A percentile compares a stretch with the other conserved stretches of the same genome.
Conservation (phyloP, 345 rosid genomes). For the Microthlaspi erraticum region DNA sequence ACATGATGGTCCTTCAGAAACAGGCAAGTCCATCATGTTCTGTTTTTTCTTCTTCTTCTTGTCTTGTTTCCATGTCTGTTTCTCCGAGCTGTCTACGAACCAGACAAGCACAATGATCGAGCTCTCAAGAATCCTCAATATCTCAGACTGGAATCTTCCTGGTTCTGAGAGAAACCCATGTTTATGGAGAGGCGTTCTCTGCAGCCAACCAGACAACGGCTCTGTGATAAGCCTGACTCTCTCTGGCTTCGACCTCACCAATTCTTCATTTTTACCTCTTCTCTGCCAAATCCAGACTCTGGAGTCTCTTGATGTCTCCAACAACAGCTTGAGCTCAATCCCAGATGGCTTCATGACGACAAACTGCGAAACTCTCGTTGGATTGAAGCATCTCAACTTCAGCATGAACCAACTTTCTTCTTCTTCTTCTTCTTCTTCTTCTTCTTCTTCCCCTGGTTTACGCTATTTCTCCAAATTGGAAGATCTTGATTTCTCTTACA, state of each 20-base stretch:
- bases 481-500: slow-evolving; percentile 64
- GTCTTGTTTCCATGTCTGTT: slow-evolving; percentile 37
- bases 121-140: slow-evolving; percentile 43
- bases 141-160: slow-evolving; percentile 49
- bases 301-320: slow-evolving; percentile 58
- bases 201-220: slow-evolving; percentile 49
- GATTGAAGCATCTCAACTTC: slow-evolving; percentile 58
- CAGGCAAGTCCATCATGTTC: slow-evolving; percentile 29
- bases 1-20: slow-evolving; percentile 33
- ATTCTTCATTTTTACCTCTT: slow-evolving; percentile 50
- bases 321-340: slow-evolving; percentile 55
- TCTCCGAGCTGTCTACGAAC: slow-evolving; percentile 44
- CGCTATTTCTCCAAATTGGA: slow-evolving; percentile 56
- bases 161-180: slow-evolving; percentile 54
- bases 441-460: slow-evolving; percentile 56
- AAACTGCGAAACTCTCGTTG: slow-evolving; percentile 52
- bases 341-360: slow-evolving; percentile 51
- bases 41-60: slow-evolving; percentile 31
- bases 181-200: slow-evolving; percentile 59
- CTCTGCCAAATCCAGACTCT: slow-evolving; percentile 64
- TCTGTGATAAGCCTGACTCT: slow-evolving; percentile 49
- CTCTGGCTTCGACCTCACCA: slow-evolving; percentile 47
- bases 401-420: slow-evolving; percentile 52
- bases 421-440: slow-evolving; percentile 43
- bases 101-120: slow-evolving; percentile 54